Conservation (phyloP, 140 eudicot genomes). For the Erigeron philadelphicus region DNA sequence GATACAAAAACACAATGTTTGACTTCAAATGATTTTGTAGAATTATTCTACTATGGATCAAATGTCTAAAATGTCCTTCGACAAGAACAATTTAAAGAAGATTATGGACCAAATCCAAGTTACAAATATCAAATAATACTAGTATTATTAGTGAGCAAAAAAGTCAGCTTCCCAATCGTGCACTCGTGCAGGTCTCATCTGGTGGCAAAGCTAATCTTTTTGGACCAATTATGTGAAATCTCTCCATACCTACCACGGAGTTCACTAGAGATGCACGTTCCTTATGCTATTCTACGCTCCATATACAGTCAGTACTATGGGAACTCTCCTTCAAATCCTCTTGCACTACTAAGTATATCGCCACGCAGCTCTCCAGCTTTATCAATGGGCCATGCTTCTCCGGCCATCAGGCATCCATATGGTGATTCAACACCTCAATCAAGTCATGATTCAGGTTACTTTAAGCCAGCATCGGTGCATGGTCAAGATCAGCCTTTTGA, state of each 20-base stretch:
- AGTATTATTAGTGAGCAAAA: background rate
- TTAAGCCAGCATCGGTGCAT: conserved; percentile 56
- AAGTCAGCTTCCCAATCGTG: background rate
- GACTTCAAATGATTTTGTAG: background rate
- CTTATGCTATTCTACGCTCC: conserved; percentile 84
- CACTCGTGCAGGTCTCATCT: conserved; percentile 72
- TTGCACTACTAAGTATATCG: conserved; percentile 50
- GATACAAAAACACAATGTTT: background rate
- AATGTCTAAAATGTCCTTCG: background rate
- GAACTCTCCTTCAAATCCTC: conserved; percentile 56
- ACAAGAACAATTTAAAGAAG: background rate
- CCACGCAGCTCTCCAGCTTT: conserved; percentile 87
- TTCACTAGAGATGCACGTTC: conserved; percentile 63
- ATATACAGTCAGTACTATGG: conserved; percentile 82
- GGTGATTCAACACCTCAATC: conserved; percentile 68
- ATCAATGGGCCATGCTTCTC: conserved; percentile 77
- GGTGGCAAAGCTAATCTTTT: conserved; percentile 77
- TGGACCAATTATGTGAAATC: conserved; percentile 80
- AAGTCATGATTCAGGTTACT: conserved; percentile 63
- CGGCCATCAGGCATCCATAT: conserved; percentile 54
- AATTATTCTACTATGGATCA: background rate
- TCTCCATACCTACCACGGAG: conserved; percentile 86
- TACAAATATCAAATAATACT: background rate
- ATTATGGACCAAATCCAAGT: background rate
- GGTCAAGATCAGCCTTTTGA: conserved; percentile 55